Base-by-base conservation (phyloP, 768 basidiomycete genomes). In the Macrolepiota dolichaula region DNA sequence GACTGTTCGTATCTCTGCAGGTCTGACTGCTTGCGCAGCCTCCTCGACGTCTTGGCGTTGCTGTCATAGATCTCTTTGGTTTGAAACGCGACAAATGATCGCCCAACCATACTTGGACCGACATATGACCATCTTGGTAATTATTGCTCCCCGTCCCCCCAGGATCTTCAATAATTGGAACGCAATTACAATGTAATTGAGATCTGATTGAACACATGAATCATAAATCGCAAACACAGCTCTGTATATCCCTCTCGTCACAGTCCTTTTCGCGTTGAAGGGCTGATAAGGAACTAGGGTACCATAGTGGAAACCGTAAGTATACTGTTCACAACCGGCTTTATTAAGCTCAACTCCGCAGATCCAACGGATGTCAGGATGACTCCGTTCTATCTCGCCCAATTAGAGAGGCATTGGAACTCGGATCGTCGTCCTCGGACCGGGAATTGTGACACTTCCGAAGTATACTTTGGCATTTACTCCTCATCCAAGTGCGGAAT, bases 271-370 rank as follows among this genome's bases (percentile, higher is more conserved):
- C 19, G 9, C 50, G 38, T 50, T 57, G 24, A 44, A 46, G 15
- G 12, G 47, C 24, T 52, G 59, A 60, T 60, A 60, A 25, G 32
- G 9, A 60, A 60, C 59, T 60, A 40, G 59, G 57, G 29, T 35
- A 24, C 35, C 22, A 12, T 42, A 52, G 12, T 57, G 59, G n/a
- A 29, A 24, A 35, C 51, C 17, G 42, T n/a, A 35, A 32, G 29
- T 32, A 32, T 3, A 32, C 7, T 25, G 15, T 32, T 42, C 37
- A 15, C 38, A 24, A 44, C 19, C 51, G 51, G 51, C 38, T 37
- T 44, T 52, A 52, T 37, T 44, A 13, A 29, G 25, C 51, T 52
- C 59, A 60, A 47, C 42, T 60, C 51, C 51, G 59, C 19, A 54
- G 47, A 46, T 59, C 38, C 49, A 27, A 57, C 50, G 42, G 22